A percentile compares a stretch with the other conserved stretches of the same genome.
Evolutionary conservation across 495 filamentous ascomycete species (phyloP).

Genomic region (Aspergillus panamensis): DNA sequence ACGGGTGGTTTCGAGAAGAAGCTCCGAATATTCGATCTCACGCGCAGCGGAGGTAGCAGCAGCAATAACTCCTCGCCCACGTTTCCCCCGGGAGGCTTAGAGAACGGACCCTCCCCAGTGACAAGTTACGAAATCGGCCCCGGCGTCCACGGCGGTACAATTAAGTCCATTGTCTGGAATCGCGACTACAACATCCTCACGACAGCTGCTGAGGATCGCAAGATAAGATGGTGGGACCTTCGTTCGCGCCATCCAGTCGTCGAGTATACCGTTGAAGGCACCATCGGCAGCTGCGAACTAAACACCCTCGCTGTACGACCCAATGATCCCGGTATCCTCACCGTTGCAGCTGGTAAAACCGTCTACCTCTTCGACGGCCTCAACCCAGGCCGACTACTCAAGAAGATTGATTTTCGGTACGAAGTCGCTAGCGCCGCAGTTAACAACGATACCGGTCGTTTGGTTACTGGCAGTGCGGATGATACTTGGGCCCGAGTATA

Average conservation of each 20-base stretch:
- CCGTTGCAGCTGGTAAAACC: conserved; percentile 73
- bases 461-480: conserved; percentile 78
- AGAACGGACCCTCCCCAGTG: conserved; percentile 38
- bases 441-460: conserved; percentile 72
- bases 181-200: conserved; percentile 80
- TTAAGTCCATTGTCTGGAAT: conserved; percentile 94
- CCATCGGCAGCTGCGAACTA: conserved; percentile 87
- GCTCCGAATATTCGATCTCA: conserved; percentile 88
- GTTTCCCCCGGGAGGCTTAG: conserved; percentile 24
- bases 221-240: conserved; percentile 91
- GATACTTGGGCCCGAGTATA: conserved; percentile 96
- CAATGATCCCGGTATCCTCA: conserved; percentile 45
- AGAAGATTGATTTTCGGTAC: conserved; percentile 68
- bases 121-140: conserved; percentile 80
- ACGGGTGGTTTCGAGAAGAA: conserved; percentile 97
- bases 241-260: conserved; percentile 66
- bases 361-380: conserved; percentile 89
- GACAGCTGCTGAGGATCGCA: conserved; percentile 85
- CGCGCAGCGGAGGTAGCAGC: conserved; percentile 34
- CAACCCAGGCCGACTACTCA: conserved; percentile 65
- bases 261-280: conserved; percentile 70
- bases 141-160: conserved; percentile 76
- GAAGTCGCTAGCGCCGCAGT: conserved; percentile 87
- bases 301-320: conserved; percentile 48
- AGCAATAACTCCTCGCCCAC: conserved; percentile 45